Evolutionary conservation across 805 yeast species (phyloP), one percentile per base, ranked within the genome.

Genomic region (Suhomyces sp.): DNA sequence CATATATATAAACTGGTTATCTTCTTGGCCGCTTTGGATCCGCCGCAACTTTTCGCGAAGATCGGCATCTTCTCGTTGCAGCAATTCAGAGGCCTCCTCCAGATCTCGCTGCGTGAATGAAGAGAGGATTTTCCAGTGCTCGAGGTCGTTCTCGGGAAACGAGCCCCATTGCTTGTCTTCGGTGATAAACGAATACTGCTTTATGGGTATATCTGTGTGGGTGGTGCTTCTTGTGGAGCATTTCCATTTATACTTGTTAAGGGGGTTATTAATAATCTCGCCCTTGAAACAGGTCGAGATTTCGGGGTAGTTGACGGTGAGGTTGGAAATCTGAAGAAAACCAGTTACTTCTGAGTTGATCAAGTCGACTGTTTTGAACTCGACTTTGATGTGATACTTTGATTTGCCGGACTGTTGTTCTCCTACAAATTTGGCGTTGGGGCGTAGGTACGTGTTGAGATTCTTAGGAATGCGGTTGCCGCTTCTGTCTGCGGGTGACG

Each of bases 271-370:
- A 46, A 86, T 77, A 57, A 86, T 84, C 60, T 86, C 90, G 3
- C 87, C 89, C 58, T 79, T 82, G 69, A 86, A 86, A 59, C 84
- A 86, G 6, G 92, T 86, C n/a, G 83, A 78, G 56, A 86, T 79
- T 50, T 80, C 79, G 1, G 88, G 86, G 55, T 82, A 77, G 43
- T 78, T 72, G 40, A 78, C 83, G 0, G 89, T 85, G 47, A 86
- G 73, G 2, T 89, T 89, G 44, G 80, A 76, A 52, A 86, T 86
- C 53, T 82, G 81, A 46, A 86, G 69, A 56, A 83, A 84, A 4
- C 92, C 92, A 21, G 86, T 67, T 2, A 73, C 67, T 13, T 68
- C 56, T 10, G 64, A 59, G 49, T 76, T 73, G 8, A 65, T 66
- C 58, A 86, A 68, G 65, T 88, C 90, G n/a, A 87, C 87, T 45